Evolutionary conservation across 164 flowering plant genomes (phyloP), one percentile per base, ranked within the genome.

Genomic region (Warburgia ugandensis): DNA sequence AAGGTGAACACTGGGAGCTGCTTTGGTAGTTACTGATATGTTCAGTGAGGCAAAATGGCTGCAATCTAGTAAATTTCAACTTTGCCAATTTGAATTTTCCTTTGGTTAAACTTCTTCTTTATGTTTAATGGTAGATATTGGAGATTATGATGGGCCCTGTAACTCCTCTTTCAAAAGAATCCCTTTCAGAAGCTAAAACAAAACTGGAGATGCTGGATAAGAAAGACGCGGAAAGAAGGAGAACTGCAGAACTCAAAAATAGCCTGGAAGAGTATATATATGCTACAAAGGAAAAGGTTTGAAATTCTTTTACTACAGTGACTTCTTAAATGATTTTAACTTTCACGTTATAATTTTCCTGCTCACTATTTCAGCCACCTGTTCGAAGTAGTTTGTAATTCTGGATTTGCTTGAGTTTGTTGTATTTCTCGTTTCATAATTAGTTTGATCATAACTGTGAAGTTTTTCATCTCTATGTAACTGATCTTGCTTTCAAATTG

Each of bases 191-290:
- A 63, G 94, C 90, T 31, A 84, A 72, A 70, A 49, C 19, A 16
- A 86, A 77, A 62, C 58, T 94, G 68, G 88, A 76, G 59, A 74
- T 72, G 56, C 65, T 89, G 58, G 84, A 86, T 72, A 83, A 75
- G 65, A 89, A 75, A 63, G 97, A 89, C 60, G 82, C 80, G 3
- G 96, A 89, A 60, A 70, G 99, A 47, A 81, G 82, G 66, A 81
- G 84, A 67, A 94, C 97, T 26, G 97, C 94, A 13, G 99, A 94
- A 70, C 66, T 89, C 32, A 94, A 94, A 62, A 94, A 94, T 68
- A 76, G 78, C 68, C 70, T 94, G 66, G 99, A 94, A 73, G 81
- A 76, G 23, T 94, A 86, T 70, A 84, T 94, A 36, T 94, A 94
- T 66, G 62, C 85, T 31, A 86, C 90, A n/a, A 86, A 67, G 69